Conservation (phyloP, 441 rosid genomes). For the Theobroma grandiflorum region DNA sequence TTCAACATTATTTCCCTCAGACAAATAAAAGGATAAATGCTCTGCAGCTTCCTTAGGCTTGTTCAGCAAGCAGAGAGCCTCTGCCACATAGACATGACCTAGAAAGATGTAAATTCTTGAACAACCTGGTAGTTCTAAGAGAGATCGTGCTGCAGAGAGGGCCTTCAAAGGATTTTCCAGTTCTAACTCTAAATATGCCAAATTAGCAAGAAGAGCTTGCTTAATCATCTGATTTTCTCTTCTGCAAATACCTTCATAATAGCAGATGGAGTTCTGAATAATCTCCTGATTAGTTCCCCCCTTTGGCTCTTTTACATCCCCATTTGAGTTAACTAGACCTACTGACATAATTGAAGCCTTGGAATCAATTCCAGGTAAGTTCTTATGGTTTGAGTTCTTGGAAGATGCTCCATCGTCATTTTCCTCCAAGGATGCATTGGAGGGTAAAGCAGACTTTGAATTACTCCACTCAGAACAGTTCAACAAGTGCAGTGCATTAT, state of each 20-base stretch:
- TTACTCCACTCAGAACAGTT: slow-evolving; percentile 44
- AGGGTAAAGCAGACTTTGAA: slow-evolving; percentile 45
- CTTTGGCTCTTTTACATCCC: slow-evolving; percentile 76
- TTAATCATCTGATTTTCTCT: slow-evolving; percentile 67
- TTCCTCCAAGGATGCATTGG: slow-evolving; percentile 50
- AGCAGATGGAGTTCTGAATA: slow-evolving; percentile 66
- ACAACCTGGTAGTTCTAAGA: slow-evolving; percentile 72
- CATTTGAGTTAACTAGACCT: slow-evolving; percentile 56
- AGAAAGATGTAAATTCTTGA: slow-evolving; percentile 74
- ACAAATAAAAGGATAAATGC: slow-evolving; percentile 70
- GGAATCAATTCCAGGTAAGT: slow-evolving; percentile 46
- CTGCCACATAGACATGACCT: slow-evolving; percentile 87
- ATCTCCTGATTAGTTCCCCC: slow-evolving; percentile 73
- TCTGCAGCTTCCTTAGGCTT: slow-evolving; percentile 83
- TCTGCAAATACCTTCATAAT: slow-evolving; percentile 52
- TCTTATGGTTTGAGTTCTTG: slow-evolving; percentile 47
- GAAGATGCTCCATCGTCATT: slow-evolving; percentile 52
- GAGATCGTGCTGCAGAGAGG: slow-evolving; percentile 68
- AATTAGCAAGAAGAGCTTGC: slow-evolving; percentile 81
- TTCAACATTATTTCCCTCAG: slow-evolving; percentile 63
- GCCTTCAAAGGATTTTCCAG: slow-evolving; percentile 87
- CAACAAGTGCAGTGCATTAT: slow-evolving; percentile 74
- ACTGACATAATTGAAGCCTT: slow-evolving; percentile 41
- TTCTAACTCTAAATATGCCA: slow-evolving; percentile 90
- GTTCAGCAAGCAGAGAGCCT: slow-evolving; percentile 91